Base-by-base conservation (phyloP, 495 filamentous ascomycete species). In the Collariella sp. region DNA sequence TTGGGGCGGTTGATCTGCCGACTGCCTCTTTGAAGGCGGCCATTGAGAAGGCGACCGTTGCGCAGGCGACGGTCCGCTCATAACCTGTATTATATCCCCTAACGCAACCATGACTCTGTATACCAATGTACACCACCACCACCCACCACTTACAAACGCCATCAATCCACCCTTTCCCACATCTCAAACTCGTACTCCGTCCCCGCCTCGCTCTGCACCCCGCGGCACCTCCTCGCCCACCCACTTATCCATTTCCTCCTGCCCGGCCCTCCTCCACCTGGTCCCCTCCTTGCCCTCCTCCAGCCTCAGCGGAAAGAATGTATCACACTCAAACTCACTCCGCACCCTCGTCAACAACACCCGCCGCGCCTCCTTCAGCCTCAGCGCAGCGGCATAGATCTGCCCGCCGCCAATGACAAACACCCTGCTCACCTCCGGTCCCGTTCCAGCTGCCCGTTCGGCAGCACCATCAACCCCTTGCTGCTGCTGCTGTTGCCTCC, bases 351-450 rank as follows among this genome's bases (percentile, higher is more conserved):
- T 91, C 63, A 88, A 65, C 55, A 89, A 63, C 46, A 91, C 72
- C 54, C 78, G 64, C 55, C 73, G 68, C 62, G 73, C 63, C 57
- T 75, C 68, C 38, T 31, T 56, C 29, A 78, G 61, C 51, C 55
- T 54, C 69, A 96, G 69, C 54, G 87, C 85, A 24, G 79, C 75
- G 15, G 60, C 72, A 67, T 97, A 98, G 24, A 98, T 81, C 73
- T 91, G 83, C 61, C 80, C 84, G 1, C 93, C 93, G 3, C 93
- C 93, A 66, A 98, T 96, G 0, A 97, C 78, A 69, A 87, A 98
- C 0, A 88, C 76, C 59, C 79, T 77, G 1, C 75, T 77, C 15
- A 78, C 26, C 31, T 47, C 18, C 36, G 29, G 13, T 51, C 50
- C 23, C 19, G 23, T 6, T 44, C 16, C 26, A n/a, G n/a, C n/a